Percentiles rank a stretch among this genome's conserved stretches.
phyloP scores from a whole-genome alignment of 1,284 basidiomycete genomes.

The Apiotrichum laibachii region DNA sequence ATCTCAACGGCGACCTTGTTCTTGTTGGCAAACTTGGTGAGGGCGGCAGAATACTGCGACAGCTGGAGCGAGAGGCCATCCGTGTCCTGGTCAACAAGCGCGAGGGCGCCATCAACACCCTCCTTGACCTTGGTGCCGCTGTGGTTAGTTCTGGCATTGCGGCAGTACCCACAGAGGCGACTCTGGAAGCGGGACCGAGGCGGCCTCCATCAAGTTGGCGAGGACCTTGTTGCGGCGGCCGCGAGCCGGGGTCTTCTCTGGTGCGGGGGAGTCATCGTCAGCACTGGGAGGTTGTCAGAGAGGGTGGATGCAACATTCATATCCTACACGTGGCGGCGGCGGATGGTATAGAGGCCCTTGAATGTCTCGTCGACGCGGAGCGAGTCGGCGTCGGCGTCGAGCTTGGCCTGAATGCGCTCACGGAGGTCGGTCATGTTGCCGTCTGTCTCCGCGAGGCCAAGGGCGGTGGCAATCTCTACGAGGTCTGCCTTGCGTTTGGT shows the following conservation, averaged over 20 bases:
- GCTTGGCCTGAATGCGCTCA: constrained; percentile 36
- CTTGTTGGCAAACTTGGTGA: constrained; percentile 22
- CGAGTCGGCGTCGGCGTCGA: constrained; percentile 32
- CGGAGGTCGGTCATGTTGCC: constrained; percentile 30
- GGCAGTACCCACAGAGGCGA: constrained; percentile 32
- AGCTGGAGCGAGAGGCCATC: constrained; percentile 16
- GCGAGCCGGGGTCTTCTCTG: constrained; percentile 26
- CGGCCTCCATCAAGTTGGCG: constrained; percentile 37
- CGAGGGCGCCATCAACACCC: constrained; percentile 14
- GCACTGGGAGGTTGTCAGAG: neutral
- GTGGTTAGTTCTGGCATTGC: neutral
- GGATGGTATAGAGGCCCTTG: constrained; percentile 41
- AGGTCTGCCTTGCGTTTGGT: constrained; percentile 44
- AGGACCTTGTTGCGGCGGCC: constrained; percentile 34
- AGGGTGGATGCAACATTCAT: neutral
- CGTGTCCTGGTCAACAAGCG: constrained; percentile 23
- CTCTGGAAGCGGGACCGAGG: constrained; percentile 42
- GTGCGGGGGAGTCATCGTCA: constrained; percentile 22
- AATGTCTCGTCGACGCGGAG: constrained; percentile 30
- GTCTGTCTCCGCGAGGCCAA: constrained; percentile 28
- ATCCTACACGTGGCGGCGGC: neutral
- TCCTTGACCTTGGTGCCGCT: constrained; percentile 10
- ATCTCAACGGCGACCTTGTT: constrained; percentile 20
- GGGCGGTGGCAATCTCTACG: constrained; percentile 41
- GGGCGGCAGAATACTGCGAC: constrained; percentile 6